Conservation (phyloP, 1,139 yeast genomes). For the Kodamaea alishanica region DNA sequence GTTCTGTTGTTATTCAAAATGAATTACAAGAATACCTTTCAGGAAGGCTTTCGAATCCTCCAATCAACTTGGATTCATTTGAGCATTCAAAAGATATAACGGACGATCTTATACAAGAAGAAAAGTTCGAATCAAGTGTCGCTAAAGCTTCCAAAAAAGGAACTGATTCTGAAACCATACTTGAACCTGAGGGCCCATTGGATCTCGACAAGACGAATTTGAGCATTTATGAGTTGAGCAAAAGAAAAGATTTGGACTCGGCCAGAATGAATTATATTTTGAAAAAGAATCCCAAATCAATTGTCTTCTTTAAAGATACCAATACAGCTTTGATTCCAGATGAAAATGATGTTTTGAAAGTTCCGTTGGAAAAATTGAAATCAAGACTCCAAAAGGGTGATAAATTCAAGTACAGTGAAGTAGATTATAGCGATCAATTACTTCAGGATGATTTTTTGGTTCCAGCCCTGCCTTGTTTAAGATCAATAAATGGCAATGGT, state of each 20-base stretch:
- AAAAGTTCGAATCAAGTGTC: too few relatives aligned
- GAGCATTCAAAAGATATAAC: too few relatives aligned
- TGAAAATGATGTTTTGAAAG: neutral
- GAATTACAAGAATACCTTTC: too few relatives aligned
- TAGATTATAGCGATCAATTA: conserved; percentile 10
- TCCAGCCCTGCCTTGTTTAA: conserved; percentile 22
- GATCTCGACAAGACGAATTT: neutral
- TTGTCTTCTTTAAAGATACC: conserved; percentile 20
- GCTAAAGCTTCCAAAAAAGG: too few relatives aligned
- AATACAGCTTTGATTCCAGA: conserved; percentile 16
- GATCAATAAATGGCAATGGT: conserved; percentile 7
- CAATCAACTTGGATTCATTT: too few relatives aligned
- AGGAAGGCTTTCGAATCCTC: too few relatives aligned
- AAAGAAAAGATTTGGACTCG: conserved; percentile 1
- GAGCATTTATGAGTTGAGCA: neutral
- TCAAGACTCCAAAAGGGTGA: conserved; percentile 2
- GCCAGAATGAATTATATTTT: conserved; percentile 1
- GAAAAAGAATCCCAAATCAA: conserved; percentile 13
- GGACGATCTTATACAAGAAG: too few relatives aligned
- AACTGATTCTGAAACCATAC: too few relatives aligned
- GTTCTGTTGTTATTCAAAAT: too few relatives aligned
- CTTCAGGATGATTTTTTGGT: conserved; percentile 11
- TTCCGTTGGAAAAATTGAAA: conserved; percentile 1
- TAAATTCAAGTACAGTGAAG: conserved; percentile 2
- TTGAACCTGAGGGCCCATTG: too few relatives aligned